A percentile compares a stretch with the other conserved stretches of the same genome.
Evolutionary conservation across 345 rosid species (phyloP).

Genomic region (Aethionema arabicum): DNA sequence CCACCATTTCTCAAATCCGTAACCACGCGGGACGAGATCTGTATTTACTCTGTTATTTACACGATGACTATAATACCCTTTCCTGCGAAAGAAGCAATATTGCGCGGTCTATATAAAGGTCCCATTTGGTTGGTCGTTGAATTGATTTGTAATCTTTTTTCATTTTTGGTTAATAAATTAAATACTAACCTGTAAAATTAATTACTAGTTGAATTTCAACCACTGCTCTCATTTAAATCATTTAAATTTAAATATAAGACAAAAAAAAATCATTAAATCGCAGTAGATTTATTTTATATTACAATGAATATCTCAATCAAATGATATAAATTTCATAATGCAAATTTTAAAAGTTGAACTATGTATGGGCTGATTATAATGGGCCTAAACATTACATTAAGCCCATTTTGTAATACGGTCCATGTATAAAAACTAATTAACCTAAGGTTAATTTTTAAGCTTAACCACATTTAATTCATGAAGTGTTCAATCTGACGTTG

Average conservation of each 20-base stretch:
- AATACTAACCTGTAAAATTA: constrained; percentile 16
- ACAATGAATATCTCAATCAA: too few species aligned
- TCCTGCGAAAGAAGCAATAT: constrained; percentile 21
- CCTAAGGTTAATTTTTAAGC: background rate
- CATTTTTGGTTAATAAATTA: constrained; percentile 1
- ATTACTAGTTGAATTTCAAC: constrained; percentile 24
- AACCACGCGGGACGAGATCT: constrained; percentile 39
- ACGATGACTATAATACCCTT: constrained; percentile 19
- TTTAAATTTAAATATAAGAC: too few species aligned
- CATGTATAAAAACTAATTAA: too few species aligned
- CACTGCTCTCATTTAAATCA: background rate
- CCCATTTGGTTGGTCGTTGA: constrained; percentile 11
- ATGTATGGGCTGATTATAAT: background rate
- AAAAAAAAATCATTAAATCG: too few species aligned
- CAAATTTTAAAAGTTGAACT: background rate
- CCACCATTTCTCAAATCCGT: constrained; percentile 31
- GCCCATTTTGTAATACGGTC: constrained; percentile 2
- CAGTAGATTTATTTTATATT: too few species aligned
- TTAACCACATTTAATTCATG: constrained; percentile 14
- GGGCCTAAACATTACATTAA: background rate
- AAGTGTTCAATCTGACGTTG: constrained; percentile 11
- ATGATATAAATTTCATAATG: background rate
- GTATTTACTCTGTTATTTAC: background rate
- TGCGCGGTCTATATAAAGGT: background rate
- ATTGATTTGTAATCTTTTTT: background rate